Evolutionary conservation across 2,329 filamentous ascomycete species (phyloP).

Genomic region (Penicillium paneum): DNA sequence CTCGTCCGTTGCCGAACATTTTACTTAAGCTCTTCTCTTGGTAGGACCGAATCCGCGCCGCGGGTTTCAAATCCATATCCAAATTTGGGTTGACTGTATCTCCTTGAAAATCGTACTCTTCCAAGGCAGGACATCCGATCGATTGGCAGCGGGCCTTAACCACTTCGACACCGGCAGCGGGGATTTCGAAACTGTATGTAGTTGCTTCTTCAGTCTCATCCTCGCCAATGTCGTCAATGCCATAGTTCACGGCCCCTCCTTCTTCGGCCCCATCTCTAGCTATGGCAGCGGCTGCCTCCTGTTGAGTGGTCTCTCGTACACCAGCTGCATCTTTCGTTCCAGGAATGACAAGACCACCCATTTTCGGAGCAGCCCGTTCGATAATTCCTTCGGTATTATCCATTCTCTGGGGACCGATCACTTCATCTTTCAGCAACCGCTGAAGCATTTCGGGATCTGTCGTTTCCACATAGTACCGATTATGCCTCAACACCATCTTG

Average conservation of each 20-base stretch:
- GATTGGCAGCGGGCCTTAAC: slow-evolving; percentile 88
- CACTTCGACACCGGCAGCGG: slow-evolving; percentile 73
- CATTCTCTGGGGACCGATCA: slow-evolving; percentile 75
- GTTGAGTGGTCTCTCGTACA: slow-evolving; percentile 65
- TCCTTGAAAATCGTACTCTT: slow-evolving; percentile 96
- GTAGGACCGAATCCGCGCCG: slow-evolving; percentile 51
- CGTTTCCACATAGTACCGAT: slow-evolving; percentile 90
- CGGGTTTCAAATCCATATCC: slow-evolving; percentile 82
- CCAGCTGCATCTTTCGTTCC: slow-evolving; percentile 92
- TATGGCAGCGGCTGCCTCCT: slow-evolving; percentile 37
- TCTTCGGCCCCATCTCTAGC: slow-evolving; percentile 38
- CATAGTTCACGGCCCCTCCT: slow-evolving; percentile 67
- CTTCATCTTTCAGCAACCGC: slow-evolving; percentile 75
- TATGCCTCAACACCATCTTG: slow-evolving; percentile 90
- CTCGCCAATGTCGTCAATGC: slow-evolving; percentile 71
- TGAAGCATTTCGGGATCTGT: slow-evolving; percentile 83
- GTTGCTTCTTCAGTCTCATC: slow-evolving; percentile 73
- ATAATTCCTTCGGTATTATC: slow-evolving; percentile 71
- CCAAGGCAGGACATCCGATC: slow-evolving; percentile 80
- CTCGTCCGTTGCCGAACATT: slow-evolving; percentile 98
- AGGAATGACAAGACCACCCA: slow-evolving; percentile 84
- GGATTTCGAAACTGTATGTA: slow-evolving; percentile 91
- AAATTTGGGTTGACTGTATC: slow-evolving; percentile 85
- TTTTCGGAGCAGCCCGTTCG: slow-evolving; percentile 77
- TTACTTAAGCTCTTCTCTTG: slow-evolving; percentile 97